phyloP scores from a whole-genome alignment of 768 basidiomycete species.

The Pholiota conissans region DNA sequence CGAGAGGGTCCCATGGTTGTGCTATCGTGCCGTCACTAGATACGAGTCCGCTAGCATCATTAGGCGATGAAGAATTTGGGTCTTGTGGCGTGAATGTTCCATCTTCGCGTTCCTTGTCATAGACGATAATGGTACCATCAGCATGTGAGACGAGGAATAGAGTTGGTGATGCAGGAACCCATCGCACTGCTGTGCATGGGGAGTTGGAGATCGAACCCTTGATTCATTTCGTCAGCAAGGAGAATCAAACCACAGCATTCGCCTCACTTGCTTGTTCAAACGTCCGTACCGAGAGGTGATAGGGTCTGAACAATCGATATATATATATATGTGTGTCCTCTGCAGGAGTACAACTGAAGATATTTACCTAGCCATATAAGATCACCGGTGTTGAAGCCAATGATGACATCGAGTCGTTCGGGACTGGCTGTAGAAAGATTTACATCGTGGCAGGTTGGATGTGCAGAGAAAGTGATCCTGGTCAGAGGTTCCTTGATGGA shows the following conservation, averaged over 20 bases:
- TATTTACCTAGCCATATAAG: constrained; percentile 87
- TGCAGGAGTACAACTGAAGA: background rate
- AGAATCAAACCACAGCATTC: background rate
- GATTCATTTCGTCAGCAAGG: background rate
- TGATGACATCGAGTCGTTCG: constrained; percentile 82
- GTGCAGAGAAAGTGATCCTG: constrained; percentile 80
- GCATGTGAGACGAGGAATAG: constrained; percentile 87
- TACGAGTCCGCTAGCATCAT: constrained; percentile 23
- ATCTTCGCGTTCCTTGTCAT: constrained; percentile 90
- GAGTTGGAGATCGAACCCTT: constrained; percentile 80
- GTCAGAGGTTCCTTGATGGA: constrained; percentile 76
- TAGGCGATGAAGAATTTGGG: constrained; percentile 36
- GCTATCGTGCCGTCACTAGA: constrained; percentile 30
- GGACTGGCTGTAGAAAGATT: constrained; percentile 76
- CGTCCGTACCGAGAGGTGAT: constrained; percentile 80
- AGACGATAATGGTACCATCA: constrained; percentile 86
- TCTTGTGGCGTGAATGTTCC: constrained; percentile 68
- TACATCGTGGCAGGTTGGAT: constrained; percentile 91
- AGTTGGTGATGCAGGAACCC: constrained; percentile 80
- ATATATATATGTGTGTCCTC: constrained; percentile 9
- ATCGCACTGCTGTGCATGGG: constrained; percentile 85
- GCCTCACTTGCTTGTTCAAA: constrained; percentile 75
- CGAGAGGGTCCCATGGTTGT: constrained; percentile 73
- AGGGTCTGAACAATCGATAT: constrained; percentile 51
- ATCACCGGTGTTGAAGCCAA: constrained; percentile 95